Evolutionary conservation across 2,329 filamentous ascomycete genomes (phyloP), one percentile per base, ranked within the genome.

Genomic region (Cladorrhinum sp.): DNA sequence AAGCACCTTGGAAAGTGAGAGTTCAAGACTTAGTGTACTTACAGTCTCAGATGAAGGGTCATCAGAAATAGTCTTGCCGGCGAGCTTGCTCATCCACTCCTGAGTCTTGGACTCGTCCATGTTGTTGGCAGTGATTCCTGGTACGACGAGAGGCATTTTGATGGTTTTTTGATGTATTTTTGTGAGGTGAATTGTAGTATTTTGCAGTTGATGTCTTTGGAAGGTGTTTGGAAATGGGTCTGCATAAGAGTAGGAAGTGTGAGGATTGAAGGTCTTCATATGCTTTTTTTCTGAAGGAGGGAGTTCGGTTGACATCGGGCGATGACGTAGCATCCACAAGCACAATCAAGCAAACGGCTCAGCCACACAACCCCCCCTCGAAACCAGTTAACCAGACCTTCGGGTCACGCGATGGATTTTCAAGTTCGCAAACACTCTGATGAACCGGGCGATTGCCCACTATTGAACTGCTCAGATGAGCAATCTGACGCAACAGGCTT

Each of bases 101-200:
- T 84, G 76, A 36, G 79, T 83, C 73, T 79, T 78, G 71, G 75
- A 69, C 67, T 72, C 74, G 64, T 71, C 71, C 45, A 77, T 73
- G 63, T 74, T 68, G 63, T 74, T 68, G 55, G 67, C 77, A 64
- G 78, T 85, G 67, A 86, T 75, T 69, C 81, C 83, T 58, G 85
- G 84, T 18, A 86, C 79, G 67, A 88, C 79, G 74, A 88, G 85
- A 82, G 85, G 85, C 85, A 88, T 83, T 5, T 72, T 86, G 76
- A n/a, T 23, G 6, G 36, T 20, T 32, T 22, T 4, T 36, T 49
- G 60, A 25, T 49, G 45, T 32, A 48, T 53, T 13, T 50, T 61
- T 48, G 5, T 55, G 22, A 24, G 7, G n/a, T 20, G 38, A 2
- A 2, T 36, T 12, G 22, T 29, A 23, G 22, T 29, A 20, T 45